These are phyloP conservation scores for Nidula microcarpa DNA, from an alignment of 768 basidiomycete genomes.

Conservation along the genomic window DNA sequence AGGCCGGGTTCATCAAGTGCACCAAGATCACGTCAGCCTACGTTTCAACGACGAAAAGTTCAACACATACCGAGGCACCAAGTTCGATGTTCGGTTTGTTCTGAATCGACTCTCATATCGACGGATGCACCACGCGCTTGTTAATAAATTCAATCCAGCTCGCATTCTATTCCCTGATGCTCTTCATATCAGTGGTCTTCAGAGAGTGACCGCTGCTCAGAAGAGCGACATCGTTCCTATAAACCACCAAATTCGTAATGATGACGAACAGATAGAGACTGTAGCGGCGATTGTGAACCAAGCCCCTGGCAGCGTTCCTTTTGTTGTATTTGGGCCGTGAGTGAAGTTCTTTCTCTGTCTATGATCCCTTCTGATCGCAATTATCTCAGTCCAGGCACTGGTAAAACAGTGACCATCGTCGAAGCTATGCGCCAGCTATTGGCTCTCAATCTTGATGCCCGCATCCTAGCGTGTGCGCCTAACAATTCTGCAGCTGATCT, in stretches of 20 bases:
- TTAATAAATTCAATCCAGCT: slow-evolving; percentile 28
- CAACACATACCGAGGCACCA: slow-evolving; percentile 30
- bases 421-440: slow-evolving; percentile 62
- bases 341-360: slow-evolving; percentile 15
- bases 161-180: slow-evolving; percentile 47
- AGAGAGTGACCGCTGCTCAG: slow-evolving; percentile 12
- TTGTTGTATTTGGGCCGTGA: slow-evolving; percentile 64
- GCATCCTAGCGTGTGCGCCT: slow-evolving; percentile 62
- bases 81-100: slow-evolving; percentile 53
- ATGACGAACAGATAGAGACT: slow-evolving; percentile 48
- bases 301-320: slow-evolving; percentile 46
- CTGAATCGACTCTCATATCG: slow-evolving; percentile 51
- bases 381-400: slow-evolving; percentile 51
- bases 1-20: slow-evolving; percentile 48
- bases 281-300: slow-evolving; percentile 44
- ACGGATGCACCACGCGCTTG: slow-evolving; percentile 53
- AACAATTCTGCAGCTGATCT: slow-evolving; percentile 68
- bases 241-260: slow-evolving; percentile 30
- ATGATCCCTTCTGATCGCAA: neutral
- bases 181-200: slow-evolving; percentile 15
- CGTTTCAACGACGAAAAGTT: slow-evolving; percentile 41
- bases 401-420: slow-evolving; percentile 64
- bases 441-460: slow-evolving; percentile 29
- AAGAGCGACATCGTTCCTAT: slow-evolving; percentile 17
- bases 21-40: slow-evolving; percentile 37